phyloP scores from a whole-genome alignment of 2,329 filamentous ascomycete genomes.

The Cladosporium sp. region DNA sequence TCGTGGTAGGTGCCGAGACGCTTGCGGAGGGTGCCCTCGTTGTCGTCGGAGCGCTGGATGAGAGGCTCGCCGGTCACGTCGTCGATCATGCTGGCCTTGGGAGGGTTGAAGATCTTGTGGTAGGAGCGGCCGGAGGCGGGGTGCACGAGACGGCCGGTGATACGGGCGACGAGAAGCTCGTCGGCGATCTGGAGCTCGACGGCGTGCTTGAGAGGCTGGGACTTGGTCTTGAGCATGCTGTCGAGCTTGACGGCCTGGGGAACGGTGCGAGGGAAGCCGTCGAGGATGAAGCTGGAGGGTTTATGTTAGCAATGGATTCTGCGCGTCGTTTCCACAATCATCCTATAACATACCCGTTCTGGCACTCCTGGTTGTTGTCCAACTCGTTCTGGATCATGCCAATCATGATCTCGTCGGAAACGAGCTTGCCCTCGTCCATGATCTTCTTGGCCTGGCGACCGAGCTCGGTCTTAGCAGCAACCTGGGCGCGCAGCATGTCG shows the following conservation, averaged over 20 bases:
- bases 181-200: slow-evolving; percentile 97
- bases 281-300: slow-evolving; percentile 80
- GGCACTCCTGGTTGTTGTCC: slow-evolving; percentile 89
- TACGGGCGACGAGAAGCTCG: slow-evolving; percentile 84
- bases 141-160: slow-evolving; percentile 93
- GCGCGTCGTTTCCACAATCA: background rate
- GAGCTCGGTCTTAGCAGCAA: slow-evolving; percentile 92
- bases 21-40: slow-evolving; percentile 93
- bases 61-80: slow-evolving; percentile 95
- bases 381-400: slow-evolving; percentile 99
- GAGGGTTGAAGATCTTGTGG: slow-evolving; percentile 98
- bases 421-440: slow-evolving; percentile 96
- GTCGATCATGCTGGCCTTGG: slow-evolving; percentile 89
- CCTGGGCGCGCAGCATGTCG: slow-evolving; percentile 98
- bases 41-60: slow-evolving; percentile 95
- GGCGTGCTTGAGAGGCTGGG: slow-evolving; percentile 87
- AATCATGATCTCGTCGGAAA: slow-evolving; percentile 98
- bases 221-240: slow-evolving; percentile 74
- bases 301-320: background rate
- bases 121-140: slow-evolving; percentile 94
- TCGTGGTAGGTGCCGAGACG: slow-evolving; percentile 87
- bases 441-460: slow-evolving; percentile 99
- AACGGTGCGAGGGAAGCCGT: slow-evolving; percentile 96
- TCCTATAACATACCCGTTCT: slow-evolving; percentile 71
- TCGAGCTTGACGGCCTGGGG: slow-evolving; percentile 93